Base-by-base conservation (phyloP, 2,329 filamentous ascomycete species). In the Graphilbum ipis-grandicollis region DNA sequence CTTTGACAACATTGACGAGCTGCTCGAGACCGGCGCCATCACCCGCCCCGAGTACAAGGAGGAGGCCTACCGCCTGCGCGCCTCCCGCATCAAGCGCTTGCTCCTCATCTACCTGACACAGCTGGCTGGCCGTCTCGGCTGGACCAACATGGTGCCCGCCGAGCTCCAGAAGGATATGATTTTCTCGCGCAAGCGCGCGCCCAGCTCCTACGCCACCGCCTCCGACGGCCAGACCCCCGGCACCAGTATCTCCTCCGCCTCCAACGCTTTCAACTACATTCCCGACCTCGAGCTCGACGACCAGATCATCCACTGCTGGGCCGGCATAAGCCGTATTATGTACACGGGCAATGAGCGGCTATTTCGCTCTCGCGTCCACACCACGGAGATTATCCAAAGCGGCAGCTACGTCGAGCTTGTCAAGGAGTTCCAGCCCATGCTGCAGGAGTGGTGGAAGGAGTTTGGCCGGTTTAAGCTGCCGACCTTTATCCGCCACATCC, bases 31-130 rank as follows among this genome's bases (percentile, higher is more conserved):
- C 35, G 62, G 68, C 40, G 61, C 68, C 41, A 72, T 75, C 44
- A 66, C 66, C 14, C 62, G 71, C 23, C 71, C 71, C 4, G 71
- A 78, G 50, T 78, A 76, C 40, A 76, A 85, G 41, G 80, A 92
- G 40, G 76, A 81, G 47, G 65, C 68, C 0, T 86, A 86, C 48
- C 75, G 83, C 22, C 72, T 82, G 39, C 72, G 86, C 32, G 80
- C 81, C 31, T 71, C 71, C 46, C 81, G 88, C 41, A 80, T 94
- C 48, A 85, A 88, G 49, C 73, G 86, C 30, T 62, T 96, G 6
- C 70, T 98, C 8, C 65, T 93, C 39, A 84, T 94, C 41, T 96
- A 96, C 52, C 73, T 92, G 30, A 88, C 83, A 1, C 86, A 96
- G 56, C 78, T 92, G n/a, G 88, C 85, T 43, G 90, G 88, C 15